Evolutionary conservation across 495 filamentous ascomycete genomes (phyloP).

Genomic region (Penicillium coffeae): DNA sequence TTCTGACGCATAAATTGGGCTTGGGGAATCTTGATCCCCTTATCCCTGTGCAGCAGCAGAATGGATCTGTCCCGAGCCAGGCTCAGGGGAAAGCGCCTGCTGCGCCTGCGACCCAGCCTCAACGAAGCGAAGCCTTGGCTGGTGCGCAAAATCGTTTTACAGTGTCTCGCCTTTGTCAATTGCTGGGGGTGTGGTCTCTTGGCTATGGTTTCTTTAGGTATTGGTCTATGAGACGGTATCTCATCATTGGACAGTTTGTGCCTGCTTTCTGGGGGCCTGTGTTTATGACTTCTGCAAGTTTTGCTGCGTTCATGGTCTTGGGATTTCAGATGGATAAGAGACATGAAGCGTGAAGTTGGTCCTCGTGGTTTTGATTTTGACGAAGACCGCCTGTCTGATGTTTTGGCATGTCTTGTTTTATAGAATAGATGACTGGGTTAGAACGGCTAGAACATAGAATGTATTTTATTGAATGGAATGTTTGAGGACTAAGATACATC

Average conservation of each 20-base stretch:
- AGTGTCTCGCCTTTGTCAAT: slow-evolving; percentile 20
- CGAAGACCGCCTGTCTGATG: too few relatives aligned
- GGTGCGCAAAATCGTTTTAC: slow-evolving; percentile 3
- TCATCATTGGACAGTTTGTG: slow-evolving; percentile 24
- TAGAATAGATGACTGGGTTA: too few relatives aligned
- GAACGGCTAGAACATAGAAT: too few relatives aligned
- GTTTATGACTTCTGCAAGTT: slow-evolving; percentile 23
- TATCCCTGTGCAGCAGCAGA: background rate
- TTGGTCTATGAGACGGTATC: slow-evolving; percentile 21
- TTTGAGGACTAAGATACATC: too few relatives aligned
- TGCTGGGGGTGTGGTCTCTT: slow-evolving; percentile 26
- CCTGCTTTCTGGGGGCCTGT: slow-evolving; percentile 32
- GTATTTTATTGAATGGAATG: too few relatives aligned
- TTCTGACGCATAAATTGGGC: slow-evolving; percentile 7
- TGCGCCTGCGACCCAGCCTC: background rate
- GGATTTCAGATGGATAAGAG: slow-evolving; percentile 14
- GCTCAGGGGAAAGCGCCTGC: background rate
- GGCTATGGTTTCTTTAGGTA: slow-evolving; percentile 31
- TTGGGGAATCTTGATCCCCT: background rate
- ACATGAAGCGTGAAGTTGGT: background rate
- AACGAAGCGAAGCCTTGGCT: background rate
- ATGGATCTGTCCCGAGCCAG: background rate
- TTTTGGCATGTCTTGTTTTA: too few relatives aligned
- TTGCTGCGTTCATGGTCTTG: slow-evolving; percentile 14
- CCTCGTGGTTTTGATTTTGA: background rate